Evolutionary conservation across 2,329 filamentous ascomycete genomes (phyloP).

Genomic region (Ophiostoma montium): DNA sequence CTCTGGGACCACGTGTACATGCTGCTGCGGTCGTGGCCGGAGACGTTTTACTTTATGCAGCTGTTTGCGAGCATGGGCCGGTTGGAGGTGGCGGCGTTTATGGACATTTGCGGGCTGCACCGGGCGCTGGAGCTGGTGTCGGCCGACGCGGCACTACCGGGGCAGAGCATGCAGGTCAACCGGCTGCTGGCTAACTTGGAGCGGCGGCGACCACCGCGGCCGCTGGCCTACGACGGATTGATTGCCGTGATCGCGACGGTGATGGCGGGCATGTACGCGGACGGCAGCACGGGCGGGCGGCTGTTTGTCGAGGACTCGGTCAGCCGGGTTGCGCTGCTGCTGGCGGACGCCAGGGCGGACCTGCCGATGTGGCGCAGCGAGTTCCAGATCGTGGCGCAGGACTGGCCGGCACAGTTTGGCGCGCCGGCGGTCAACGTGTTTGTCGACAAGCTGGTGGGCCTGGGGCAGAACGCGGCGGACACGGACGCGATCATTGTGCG

Average conservation of each 20-base stretch:
- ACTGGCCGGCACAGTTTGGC: conserved; percentile 12
- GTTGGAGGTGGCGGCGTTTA: conserved; percentile 41
- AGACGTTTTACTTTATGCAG: conserved; percentile 59
- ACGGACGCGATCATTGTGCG: conserved; percentile 42
- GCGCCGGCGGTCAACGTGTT: conserved; percentile 32
- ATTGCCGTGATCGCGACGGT: conserved; percentile 35
- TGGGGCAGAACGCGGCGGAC: conserved; percentile 40
- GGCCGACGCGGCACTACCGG: conserved; percentile 30
- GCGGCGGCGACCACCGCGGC: conserved; percentile 38
- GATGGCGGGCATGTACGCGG: conserved; percentile 24
- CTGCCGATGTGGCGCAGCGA: conserved; percentile 14
- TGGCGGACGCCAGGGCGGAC: conserved; percentile 11
- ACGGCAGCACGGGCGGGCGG: neutral
- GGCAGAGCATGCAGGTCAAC: conserved; percentile 31
- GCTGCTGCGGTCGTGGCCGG: conserved; percentile 55
- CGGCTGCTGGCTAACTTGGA: conserved; percentile 38
- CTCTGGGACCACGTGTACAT: conserved; percentile 51
- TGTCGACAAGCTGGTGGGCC: conserved; percentile 49
- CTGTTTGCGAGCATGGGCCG: conserved; percentile 49
- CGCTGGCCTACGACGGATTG: conserved; percentile 38
- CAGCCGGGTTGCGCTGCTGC: conserved; percentile 2
- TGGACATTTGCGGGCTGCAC: conserved; percentile 46
- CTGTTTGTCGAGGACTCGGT: conserved; percentile 24
- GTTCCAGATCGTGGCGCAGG: conserved; percentile 11
- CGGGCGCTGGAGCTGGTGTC: conserved; percentile 45